A percentile compares a stretch with the other conserved stretches of the same genome.
Evolutionary conservation across 164 flowering plant species (phyloP).

Genomic region (Macadamia tetraphylla): DNA sequence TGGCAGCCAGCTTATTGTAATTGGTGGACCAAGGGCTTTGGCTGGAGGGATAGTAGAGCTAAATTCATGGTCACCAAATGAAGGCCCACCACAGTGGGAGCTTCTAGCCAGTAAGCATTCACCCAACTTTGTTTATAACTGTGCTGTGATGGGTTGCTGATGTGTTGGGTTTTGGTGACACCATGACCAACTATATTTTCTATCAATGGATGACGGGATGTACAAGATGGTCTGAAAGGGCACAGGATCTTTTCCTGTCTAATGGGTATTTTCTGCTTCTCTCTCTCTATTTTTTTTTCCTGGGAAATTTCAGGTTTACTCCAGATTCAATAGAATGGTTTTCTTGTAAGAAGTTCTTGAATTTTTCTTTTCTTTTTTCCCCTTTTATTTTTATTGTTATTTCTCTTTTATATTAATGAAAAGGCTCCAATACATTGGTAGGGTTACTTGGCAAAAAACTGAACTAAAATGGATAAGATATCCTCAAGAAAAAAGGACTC

Average conservation of each 20-base stretch:
- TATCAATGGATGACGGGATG: constrained; percentile 11
- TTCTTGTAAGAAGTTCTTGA: constrained; percentile 10
- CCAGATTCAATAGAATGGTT: constrained; percentile 19
- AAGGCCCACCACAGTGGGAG: constrained; percentile 75
- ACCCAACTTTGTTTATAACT: constrained; percentile 31
- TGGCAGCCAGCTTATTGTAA: constrained; percentile 79
- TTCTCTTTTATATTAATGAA: constrained; percentile 5
- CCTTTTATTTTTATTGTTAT: constrained; percentile 11
- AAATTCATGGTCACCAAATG: constrained; percentile 80
- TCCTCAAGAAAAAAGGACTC: too few relatives aligned
- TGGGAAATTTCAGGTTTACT: constrained; percentile 17
- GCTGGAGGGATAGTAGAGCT: constrained; percentile 75
- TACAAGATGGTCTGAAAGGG: constrained; percentile 26
- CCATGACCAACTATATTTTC: constrained; percentile 10
- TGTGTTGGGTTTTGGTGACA: constrained; percentile 7
- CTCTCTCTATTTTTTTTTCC: constrained; percentile 4
- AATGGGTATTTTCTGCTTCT: constrained; percentile 23
- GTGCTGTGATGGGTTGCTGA: constrained; percentile 37
- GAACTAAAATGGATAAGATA: too few relatives aligned
- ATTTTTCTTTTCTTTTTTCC: neutral
- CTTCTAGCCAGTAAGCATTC: constrained; percentile 59
- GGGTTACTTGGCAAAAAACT: constrained; percentile 1
- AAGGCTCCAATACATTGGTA: constrained; percentile 19
- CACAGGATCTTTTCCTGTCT: constrained; percentile 24
- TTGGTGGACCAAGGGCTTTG: constrained; percentile 70